Evolutionary conservation across 2,329 filamentous ascomycete species (phyloP), one percentile per base, ranked within the genome.

Genomic region (Aspergillus bombycis): DNA sequence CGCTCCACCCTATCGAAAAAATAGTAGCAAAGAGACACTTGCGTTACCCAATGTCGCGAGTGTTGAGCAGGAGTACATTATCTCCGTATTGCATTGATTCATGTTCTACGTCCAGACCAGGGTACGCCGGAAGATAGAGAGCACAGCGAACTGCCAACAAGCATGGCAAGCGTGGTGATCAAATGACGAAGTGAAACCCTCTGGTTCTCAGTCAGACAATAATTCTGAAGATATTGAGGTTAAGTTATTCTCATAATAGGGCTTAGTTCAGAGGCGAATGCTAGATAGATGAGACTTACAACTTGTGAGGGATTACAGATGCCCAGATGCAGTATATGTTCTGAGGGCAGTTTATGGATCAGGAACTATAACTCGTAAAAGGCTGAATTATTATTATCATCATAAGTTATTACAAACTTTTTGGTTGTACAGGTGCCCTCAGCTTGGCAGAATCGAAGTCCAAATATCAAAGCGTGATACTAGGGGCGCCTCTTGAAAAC

Each of bases 401-500:
- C 28, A 28, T 48, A 23, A 14, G 8, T 26, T 26, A 48, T 48
- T 26, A 46, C 43, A 46, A 46, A 16, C 12, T 6, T 26, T 28
- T 28, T 48, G 28, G 5, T 48, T 16, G 6, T 19, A 48, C 46
- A 48, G 12, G 14, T 19, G 43, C 43, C 12, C 21, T n/a, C 7
- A 4, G 19, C 41, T 11, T 46, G 28, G 12, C 46, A 48, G 7
- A 14, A 52, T 30, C 28, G 8, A 30, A 21, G 12, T 11, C 16
- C 16, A 32, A 52, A 16, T 30, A 5, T 5, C 16, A 19, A 52
- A 11, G 28, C 32, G 48, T 19, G 9, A 14, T 19, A 48, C 55
- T 62, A 68, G 28, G 58, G 19, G 7, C 77, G 75, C 60, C 73
- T 75, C 2, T 64, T 75, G 55, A 61, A 61, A 41, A 61, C 43